These are phyloP conservation scores for Jamesozyma spencerorum DNA, from an alignment of 805 yeast genomes.

Conservation along the genomic window DNA sequence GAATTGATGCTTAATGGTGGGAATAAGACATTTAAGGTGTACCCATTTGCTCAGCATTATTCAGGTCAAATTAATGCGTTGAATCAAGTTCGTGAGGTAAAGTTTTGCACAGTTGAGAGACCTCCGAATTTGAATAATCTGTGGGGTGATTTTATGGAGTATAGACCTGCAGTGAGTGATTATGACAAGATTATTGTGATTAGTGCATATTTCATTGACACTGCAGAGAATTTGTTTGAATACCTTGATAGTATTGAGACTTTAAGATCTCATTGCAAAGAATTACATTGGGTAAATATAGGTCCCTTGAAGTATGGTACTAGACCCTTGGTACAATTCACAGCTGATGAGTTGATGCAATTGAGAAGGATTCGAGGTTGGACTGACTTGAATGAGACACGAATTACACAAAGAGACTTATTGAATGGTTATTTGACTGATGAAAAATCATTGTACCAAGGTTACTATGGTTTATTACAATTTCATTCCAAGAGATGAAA, in stretches of 20 bases:
- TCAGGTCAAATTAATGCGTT: constrained; percentile 48
- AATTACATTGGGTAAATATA: constrained; percentile 74
- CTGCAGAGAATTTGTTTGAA: constrained; percentile 77
- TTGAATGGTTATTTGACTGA: constrained; percentile 62
- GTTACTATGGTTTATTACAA: constrained; percentile 57
- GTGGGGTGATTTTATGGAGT: constrained; percentile 58
- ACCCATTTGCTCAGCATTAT: constrained; percentile 55
- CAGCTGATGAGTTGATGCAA: constrained; percentile 54
- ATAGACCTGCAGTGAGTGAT: constrained; percentile 28
- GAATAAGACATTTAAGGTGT: constrained; percentile 18
- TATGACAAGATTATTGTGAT: constrained; percentile 47
- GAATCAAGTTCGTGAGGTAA: constrained; percentile 42
- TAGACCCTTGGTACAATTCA: constrained; percentile 67
- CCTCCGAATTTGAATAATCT: constrained; percentile 42
- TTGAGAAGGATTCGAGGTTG: constrained; percentile 56
- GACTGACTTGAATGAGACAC: constrained; percentile 33
- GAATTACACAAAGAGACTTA: constrained; percentile 24
- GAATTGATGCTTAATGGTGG: constrained; percentile 35
- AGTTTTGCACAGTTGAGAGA: constrained; percentile 16
- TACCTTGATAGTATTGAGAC: constrained; percentile 59
- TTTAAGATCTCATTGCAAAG: constrained; percentile 32
- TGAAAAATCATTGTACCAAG: constrained; percentile 61
- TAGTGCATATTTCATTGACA: constrained; percentile 76
- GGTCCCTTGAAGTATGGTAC: constrained; percentile 94
- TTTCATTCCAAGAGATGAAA: constrained; percentile 16